phyloP scores from a whole-genome alignment of 2,329 filamentous ascomycete species.

The Sporothrix pseudoabietina region DNA sequence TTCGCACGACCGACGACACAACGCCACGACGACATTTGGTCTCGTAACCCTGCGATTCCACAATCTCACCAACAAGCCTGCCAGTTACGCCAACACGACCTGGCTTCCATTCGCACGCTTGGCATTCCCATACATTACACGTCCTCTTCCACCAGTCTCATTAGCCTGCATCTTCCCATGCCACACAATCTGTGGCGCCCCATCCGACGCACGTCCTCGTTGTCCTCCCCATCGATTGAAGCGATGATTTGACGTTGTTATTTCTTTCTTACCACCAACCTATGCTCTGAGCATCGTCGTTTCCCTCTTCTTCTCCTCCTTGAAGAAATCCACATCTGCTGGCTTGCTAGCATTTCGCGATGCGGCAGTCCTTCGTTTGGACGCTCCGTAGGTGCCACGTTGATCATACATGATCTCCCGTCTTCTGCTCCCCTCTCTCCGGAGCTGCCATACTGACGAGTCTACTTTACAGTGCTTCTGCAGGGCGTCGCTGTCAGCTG shows the following conservation, averaged over 20 bases:
- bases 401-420: background rate
- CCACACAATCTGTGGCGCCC: slow-evolving; percentile 7
- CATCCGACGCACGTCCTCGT: slow-evolving; percentile 6
- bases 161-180: background rate
- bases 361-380: slow-evolving; percentile 33
- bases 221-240: background rate
- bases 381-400: slow-evolving; percentile 31
- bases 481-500: slow-evolving; percentile 31
- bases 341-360: slow-evolving; percentile 10
- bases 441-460: background rate
- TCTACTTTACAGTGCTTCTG: slow-evolving; percentile 34
- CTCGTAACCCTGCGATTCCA: background rate
- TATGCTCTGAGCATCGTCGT: background rate
- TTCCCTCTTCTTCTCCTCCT: background rate
- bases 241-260: slow-evolving; percentile 22
- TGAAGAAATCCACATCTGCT: background rate
- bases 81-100: background rate
- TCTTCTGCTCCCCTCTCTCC: background rate
- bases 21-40: background rate
- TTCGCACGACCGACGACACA: slow-evolving; percentile 11
- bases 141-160: background rate
- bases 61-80: background rate
- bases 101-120: background rate
- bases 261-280: background rate
- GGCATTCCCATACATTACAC: background rate